Evolutionary conservation across 306 rosid species (phyloP), one percentile per base, ranked within the genome.

Genomic region (Quercus berberidifolia): DNA sequence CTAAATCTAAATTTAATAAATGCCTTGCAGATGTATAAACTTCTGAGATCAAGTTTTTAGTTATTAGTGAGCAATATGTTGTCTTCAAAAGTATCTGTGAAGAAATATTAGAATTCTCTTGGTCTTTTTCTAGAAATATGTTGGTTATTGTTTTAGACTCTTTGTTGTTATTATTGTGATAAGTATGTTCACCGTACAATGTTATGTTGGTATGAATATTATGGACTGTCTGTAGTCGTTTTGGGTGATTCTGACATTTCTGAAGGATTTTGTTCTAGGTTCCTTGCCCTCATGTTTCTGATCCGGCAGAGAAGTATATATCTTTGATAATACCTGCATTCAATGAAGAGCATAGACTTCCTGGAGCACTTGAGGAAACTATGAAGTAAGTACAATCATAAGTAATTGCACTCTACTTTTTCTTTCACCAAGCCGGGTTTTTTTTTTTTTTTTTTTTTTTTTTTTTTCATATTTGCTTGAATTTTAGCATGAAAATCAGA

Each of bases 311-410:
- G 56, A 94, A 94, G 85, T 94, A 91, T 86, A 80, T 94, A 18
- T 92, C 97, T 73, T 85, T 94, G 88, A 91, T 94, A 51, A 79
- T 92, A 75, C 99, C 97, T 52, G 95, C 97, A 30, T 94, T 85
- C 84, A 94, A 92, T 75, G 97, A 92, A 79, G 95, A 94, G 83
- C 88, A 79, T 54, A 90, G 99, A 80, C 97, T 94, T 81, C 97
- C 97, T 18, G 85, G 86, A 56, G 97, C 99, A 18, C 93, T 94
- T 71, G 92, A 91, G 43, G 99, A 94, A 84, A 89, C 92, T 28
- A 78, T 94, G 90, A 85, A 84, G 98, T 94, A 88, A 84, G 97
- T 87, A 69, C 62, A 60, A 75, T 65, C 35, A 41, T 41, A 59
- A 26, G 25, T 60, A 10, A 21, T 63, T 26, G 41, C n/a, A 15